These are phyloP conservation scores for Neoarthrinium moseri DNA, from an alignment of 2,329 filamentous ascomycete species.

Conservation along the genomic window DNA sequence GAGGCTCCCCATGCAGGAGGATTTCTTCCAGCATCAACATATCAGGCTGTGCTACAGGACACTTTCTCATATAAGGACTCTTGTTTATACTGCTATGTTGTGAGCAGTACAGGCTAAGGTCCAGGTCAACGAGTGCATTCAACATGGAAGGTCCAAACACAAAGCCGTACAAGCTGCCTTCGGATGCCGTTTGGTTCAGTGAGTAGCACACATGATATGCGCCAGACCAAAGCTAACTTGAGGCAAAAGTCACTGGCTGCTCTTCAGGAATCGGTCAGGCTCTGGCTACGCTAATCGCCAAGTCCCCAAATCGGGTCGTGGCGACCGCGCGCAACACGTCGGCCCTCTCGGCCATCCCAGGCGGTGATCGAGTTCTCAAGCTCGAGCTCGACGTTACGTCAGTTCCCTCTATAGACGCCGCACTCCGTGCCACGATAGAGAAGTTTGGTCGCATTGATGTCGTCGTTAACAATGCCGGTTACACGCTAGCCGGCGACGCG, in stretches of 20 bases:
- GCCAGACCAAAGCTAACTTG: background rate
- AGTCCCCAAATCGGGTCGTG: slow-evolving; percentile 21
- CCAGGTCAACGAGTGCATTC: too few relatives aligned
- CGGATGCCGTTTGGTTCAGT: slow-evolving; percentile 27
- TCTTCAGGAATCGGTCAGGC: slow-evolving; percentile 27
- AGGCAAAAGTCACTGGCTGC: slow-evolving; percentile 25
- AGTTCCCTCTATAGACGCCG: slow-evolving; percentile 29
- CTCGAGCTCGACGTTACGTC: slow-evolving; percentile 48
- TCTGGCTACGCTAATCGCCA: slow-evolving; percentile 20
- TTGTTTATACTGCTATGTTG: too few relatives aligned
- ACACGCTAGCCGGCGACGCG: background rate
- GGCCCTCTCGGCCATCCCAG: slow-evolving; percentile 37
- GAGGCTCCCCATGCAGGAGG: too few relatives aligned
- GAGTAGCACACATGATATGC: slow-evolving; percentile 3
- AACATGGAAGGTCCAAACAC: slow-evolving; percentile 4
- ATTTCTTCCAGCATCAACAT: too few relatives aligned
- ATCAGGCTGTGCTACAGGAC: too few relatives aligned
- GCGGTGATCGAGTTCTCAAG: slow-evolving; percentile 36
- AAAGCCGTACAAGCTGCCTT: slow-evolving; percentile 18
- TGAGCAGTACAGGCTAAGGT: too few relatives aligned
- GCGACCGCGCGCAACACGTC: slow-evolving; percentile 35
- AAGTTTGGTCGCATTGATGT: slow-evolving; percentile 34
- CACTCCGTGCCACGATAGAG: slow-evolving; percentile 28
- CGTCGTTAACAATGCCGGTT: slow-evolving; percentile 31
- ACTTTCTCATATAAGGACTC: too few relatives aligned